phyloP scores from a whole-genome alignment of 768 basidiomycete genomes.

The Ramaria rubella region DNA sequence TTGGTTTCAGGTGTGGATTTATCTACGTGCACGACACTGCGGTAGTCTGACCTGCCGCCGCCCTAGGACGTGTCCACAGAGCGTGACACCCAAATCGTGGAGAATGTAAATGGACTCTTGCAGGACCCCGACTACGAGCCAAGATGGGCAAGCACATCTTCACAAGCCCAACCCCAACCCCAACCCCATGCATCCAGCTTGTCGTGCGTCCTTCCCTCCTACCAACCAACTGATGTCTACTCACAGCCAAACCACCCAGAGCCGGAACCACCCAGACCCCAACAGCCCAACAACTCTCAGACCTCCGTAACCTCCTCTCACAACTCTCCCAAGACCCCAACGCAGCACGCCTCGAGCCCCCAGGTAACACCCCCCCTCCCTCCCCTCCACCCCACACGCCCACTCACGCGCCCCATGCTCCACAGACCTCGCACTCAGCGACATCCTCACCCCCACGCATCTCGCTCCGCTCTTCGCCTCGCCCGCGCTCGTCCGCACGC shows the following conservation, averaged over 20 bases:
- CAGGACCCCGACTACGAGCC: slow-evolving; percentile 57
- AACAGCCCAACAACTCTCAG: slow-evolving; percentile 4
- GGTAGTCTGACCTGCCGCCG: neutral
- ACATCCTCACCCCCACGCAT: slow-evolving; percentile 70
- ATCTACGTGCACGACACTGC: neutral
- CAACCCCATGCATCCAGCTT: slow-evolving; percentile 45
- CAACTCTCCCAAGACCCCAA: neutral
- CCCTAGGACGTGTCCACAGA: slow-evolving; percentile 56
- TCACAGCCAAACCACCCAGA: neutral
- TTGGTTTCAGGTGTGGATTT: slow-evolving; percentile 71
- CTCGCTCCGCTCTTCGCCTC: slow-evolving; percentile 63
- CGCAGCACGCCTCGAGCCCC: neutral
- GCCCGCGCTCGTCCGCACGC: slow-evolving; percentile 57
- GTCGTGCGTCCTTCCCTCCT: slow-evolving; percentile 15
- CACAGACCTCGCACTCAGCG: slow-evolving; percentile 58
- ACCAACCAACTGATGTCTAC: neutral
- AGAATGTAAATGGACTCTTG: slow-evolving; percentile 65
- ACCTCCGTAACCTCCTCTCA: slow-evolving; percentile 6
- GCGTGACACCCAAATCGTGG: slow-evolving; percentile 66
- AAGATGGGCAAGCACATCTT: slow-evolving; percentile 41
- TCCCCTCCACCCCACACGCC: too few species aligned
- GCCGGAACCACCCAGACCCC: neutral
- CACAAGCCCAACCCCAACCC: slow-evolving; percentile 18
- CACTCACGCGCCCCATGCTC: too few species aligned
- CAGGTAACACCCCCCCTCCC: too few species aligned